phyloP scores from a whole-genome alignment of 1,284 basidiomycete genomes.

The Apiotrichum siamense region DNA sequence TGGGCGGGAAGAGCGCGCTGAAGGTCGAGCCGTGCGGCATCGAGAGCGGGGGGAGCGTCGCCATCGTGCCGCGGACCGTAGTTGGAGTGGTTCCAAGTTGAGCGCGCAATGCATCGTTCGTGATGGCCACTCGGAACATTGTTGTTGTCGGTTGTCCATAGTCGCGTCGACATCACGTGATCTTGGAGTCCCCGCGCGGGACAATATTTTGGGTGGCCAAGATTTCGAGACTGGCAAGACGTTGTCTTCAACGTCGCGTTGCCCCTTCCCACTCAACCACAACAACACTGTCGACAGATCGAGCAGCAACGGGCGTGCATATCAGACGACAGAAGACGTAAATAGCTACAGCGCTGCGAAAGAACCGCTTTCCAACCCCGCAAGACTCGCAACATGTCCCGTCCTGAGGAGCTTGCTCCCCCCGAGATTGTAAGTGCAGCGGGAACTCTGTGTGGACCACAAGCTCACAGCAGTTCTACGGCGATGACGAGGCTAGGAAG shows the following conservation, averaged over 20 bases:
- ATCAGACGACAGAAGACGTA: not conserved
- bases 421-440: slow-evolving; percentile 66
- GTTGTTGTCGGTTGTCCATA: not conserved
- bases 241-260: too few relatives aligned
- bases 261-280: too few relatives aligned
- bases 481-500: slow-evolving; percentile 89
- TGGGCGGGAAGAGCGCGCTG: not conserved
- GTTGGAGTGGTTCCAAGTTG: not conserved
- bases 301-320: too few relatives aligned
- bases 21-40: not conserved
- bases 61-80: not conserved
- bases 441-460: not conserved
- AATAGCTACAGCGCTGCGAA: not conserved
- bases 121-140: too few relatives aligned
- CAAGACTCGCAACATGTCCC: slow-evolving; percentile 73
- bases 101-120: too few relatives aligned
- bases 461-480: slow-evolving; percentile 62
- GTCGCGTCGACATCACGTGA: not conserved
- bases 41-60: slow-evolving; percentile 4
- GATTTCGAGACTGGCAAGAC: not conserved
- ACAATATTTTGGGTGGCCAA: slow-evolving; percentile 1
- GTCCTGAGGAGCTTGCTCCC: slow-evolving; percentile 91
- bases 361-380: not conserved
- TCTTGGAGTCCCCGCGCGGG: not conserved
- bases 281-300: too few relatives aligned